Percentiles rank a stretch among this genome's conserved stretches.
Evolutionary conservation across 352 stramenopile genomes (phyloP).

Genomic region (Phytopythium vexans): DNA sequence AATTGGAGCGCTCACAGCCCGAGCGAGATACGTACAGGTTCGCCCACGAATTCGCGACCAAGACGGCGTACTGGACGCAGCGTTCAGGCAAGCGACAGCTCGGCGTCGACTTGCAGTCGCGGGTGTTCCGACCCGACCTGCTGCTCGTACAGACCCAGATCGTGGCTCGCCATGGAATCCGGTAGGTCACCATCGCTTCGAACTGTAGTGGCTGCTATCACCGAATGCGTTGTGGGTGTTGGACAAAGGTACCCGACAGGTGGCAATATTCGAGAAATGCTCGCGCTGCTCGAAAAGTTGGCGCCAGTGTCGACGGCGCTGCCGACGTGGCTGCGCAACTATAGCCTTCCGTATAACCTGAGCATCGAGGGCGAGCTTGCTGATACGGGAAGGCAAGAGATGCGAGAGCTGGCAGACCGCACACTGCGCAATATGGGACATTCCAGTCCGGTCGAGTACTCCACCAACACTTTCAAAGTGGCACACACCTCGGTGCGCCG

Average conservation of each 20-base stretch:
- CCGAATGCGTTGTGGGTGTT: background rate
- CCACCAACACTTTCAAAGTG: conserved; percentile 33
- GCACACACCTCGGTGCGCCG: conserved; percentile 50
- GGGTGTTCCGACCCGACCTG: conserved; percentile 20
- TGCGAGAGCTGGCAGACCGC: conserved; percentile 30
- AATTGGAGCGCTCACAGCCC: background rate
- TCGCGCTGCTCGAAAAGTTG: conserved; percentile 37
- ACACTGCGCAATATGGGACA: conserved; percentile 18
- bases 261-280: conserved; percentile 47
- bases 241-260: conserved; percentile 45
- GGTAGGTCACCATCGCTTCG: conserved; percentile 19
- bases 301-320: conserved; percentile 27
- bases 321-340: conserved; percentile 59
- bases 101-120: background rate
- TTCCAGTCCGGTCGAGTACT: conserved; percentile 22
- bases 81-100: conserved; percentile 2
- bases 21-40: conserved; percentile 3
- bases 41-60: conserved; percentile 46
- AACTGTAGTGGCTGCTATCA: background rate
- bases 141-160: conserved; percentile 58
- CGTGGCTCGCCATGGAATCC: conserved; percentile 55
- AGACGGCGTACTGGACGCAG: conserved; percentile 43
- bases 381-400: conserved; percentile 26
- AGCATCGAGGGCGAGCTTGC: conserved; percentile 44
- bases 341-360: conserved; percentile 65